Base-by-base conservation (phyloP, 2,329 filamentous ascomycete genomes). In the Aspergillus jensenii region DNA sequence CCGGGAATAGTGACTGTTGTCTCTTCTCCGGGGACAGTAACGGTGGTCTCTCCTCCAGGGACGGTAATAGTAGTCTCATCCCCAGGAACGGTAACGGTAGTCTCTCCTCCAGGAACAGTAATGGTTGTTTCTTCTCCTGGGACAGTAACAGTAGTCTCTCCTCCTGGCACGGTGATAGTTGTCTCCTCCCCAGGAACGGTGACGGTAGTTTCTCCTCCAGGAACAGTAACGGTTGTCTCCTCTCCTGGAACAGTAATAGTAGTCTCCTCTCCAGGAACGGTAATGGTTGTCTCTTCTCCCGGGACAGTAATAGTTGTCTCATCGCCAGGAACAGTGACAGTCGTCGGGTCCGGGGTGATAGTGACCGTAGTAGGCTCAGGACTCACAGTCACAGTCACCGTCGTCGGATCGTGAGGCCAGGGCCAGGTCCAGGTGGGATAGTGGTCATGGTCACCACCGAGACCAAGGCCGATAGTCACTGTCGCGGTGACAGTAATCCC, bases 321-420 rank as follows among this genome's bases (percentile, higher is more conserved):
- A 17, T 39, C 47, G n/a, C 51, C 33, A 9, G 57, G 47, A 7
- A 54, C 21, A 0, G 55, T 50, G 3, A 21, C 21, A 21, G 21
- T 21, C 21, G 21, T 21, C 21, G 21, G 21, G 21, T 3, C 3
- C 21, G 21, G 21, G 4, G 21, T 21, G 21, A 21, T 21, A 21
- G 21, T 21, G 21, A 21, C 21, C 21, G 21, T 21, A 21, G 21
- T 21, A 21, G 21, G 21, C 1, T 21, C 21, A 21, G 21, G 21
- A 21, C 21, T 21, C 21, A 21, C 21, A 21, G 21, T 65, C 17
- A 60, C 51, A 9, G 61, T 66, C 21, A 31, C 23, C 23, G 49
- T 12, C 4, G 49, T 17, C 9, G 43, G 9, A n/a, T 31, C 8
- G 27, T 9, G 8, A 9, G 27, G 27, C 27, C 27, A 31, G 27